A percentile compares a stretch with the other conserved stretches of the same genome.
Evolutionary conservation across 1,139 yeast species (phyloP).

Genomic region (Zygosaccharomyces sapae): DNA sequence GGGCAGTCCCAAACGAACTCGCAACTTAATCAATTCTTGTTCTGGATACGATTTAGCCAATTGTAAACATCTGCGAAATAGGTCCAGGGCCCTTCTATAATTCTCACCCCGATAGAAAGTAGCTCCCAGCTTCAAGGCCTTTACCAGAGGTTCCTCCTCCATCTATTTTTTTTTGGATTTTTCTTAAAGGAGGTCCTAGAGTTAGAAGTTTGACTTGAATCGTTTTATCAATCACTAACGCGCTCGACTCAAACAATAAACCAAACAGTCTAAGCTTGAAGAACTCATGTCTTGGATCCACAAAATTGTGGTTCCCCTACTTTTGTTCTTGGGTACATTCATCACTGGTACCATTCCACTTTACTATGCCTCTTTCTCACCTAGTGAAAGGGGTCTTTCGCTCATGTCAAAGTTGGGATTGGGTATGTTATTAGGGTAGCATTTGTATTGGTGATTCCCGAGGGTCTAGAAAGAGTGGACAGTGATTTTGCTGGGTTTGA

Average conservation of each 20-base stretch:
- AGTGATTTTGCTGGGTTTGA: constrained; percentile 34
- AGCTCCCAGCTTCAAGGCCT: constrained; percentile 31
- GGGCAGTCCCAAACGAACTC: constrained; percentile 20
- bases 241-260: not conserved
- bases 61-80: constrained; percentile 30
- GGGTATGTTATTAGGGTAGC: constrained; percentile 59
- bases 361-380: constrained; percentile 22
- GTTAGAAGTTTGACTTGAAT: not conserved
- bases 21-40: constrained; percentile 17
- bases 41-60: constrained; percentile 26
- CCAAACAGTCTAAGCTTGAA: not conserved
- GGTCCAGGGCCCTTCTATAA: constrained; percentile 26
- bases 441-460: constrained; percentile 55
- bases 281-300: constrained; percentile 3
- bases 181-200: not conserved
- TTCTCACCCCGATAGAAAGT: constrained; percentile 29
- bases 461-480: constrained; percentile 41
- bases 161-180: constrained; percentile 2
- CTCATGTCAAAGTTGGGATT: constrained; percentile 47
- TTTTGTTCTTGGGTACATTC: constrained; percentile 30
- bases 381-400: constrained; percentile 20
- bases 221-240: not conserved
- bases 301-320: constrained; percentile 2
- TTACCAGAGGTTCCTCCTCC: constrained; percentile 24
- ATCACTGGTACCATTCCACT: constrained; percentile 39